Conservation (phyloP, 2,329 filamentous ascomycete genomes). For the Rhinocladiella similis region DNA sequence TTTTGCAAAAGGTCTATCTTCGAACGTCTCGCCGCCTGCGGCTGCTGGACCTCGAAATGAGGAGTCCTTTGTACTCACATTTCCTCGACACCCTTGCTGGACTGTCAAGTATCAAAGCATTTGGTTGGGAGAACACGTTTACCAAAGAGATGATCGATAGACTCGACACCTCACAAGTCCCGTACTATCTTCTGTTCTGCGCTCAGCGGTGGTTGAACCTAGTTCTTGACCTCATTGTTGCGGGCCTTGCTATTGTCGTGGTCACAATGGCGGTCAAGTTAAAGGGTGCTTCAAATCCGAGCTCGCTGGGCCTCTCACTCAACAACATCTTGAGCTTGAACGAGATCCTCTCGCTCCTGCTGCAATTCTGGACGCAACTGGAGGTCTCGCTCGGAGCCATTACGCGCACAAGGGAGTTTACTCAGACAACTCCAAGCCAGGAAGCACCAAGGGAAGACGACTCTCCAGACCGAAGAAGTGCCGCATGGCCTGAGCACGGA, state of each 20-base stretch:
- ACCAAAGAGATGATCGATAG: conserved; percentile 38
- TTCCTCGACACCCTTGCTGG: conserved; percentile 54
- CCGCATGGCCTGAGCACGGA: not conserved
- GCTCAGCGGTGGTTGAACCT: conserved; percentile 44
- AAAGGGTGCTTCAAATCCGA: conserved; percentile 10
- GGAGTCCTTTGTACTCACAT: conserved; percentile 52
- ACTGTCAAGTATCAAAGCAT: conserved; percentile 52
- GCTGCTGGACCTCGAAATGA: conserved; percentile 54
- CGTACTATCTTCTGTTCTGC: conserved; percentile 48
- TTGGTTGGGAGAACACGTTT: conserved; percentile 47
- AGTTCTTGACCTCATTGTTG: conserved; percentile 31
- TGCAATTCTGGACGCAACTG: conserved; percentile 28
- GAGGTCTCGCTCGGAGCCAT: conserved; percentile 31
- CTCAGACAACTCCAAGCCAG: conserved; percentile 14
- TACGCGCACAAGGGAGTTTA: conserved; percentile 24
- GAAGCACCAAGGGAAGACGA: not conserved
- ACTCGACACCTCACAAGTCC: conserved; percentile 44
- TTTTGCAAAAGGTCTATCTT: conserved; percentile 49
- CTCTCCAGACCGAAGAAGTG: conserved; percentile 7
- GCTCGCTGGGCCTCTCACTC: conserved; percentile 20
- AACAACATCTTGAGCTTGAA: conserved; percentile 27
- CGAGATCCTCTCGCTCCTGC: conserved; percentile 21
- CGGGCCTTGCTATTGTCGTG: conserved; percentile 29
- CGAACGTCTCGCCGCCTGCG: conserved; percentile 51
- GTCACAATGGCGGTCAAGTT: conserved; percentile 27